Conservation (phyloP, 768 basidiomycete genomes). For the Boletus fagicola region DNA sequence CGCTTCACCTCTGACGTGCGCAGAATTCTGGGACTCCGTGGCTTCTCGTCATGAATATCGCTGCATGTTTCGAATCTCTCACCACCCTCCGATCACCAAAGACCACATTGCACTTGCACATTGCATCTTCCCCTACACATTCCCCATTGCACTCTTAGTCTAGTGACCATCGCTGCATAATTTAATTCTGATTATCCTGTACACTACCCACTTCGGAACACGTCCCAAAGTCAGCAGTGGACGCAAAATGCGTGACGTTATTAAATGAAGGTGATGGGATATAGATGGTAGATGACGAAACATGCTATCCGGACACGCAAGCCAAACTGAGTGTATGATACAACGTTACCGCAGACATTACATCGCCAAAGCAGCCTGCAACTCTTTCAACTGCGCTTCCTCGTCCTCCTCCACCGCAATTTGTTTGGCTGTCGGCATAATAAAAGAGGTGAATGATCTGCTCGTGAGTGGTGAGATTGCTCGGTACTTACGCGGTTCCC, state of each 20-base stretch:
- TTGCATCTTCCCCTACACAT: slow-evolving; percentile 23
- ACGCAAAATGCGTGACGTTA: slow-evolving; percentile 22
- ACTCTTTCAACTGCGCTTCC: slow-evolving; percentile 80
- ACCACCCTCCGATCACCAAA: slow-evolving; percentile 9
- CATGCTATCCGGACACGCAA: slow-evolving; percentile 17
- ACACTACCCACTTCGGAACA: slow-evolving; percentile 31
- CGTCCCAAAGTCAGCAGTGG: slow-evolving; percentile 22
- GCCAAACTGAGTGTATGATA: slow-evolving; percentile 9
- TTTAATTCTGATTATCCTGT: slow-evolving; percentile 40
- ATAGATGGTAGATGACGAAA: slow-evolving; percentile 33
- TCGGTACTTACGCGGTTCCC: slow-evolving; percentile 48
- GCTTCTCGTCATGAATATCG: slow-evolving; percentile 40
- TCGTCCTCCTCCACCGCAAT: slow-evolving; percentile 82
- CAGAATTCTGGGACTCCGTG: slow-evolving; percentile 77
- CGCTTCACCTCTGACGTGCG: slow-evolving; percentile 96
- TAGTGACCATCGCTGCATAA: slow-evolving; percentile 34
- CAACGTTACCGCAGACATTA: slow-evolving; percentile 34
- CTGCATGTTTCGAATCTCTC: slow-evolving; percentile 6
- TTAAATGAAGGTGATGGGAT: slow-evolving; percentile 34
- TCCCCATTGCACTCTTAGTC: slow-evolving; percentile 26
- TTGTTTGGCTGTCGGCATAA: slow-evolving; percentile 26
- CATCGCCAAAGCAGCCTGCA: slow-evolving; percentile 89
- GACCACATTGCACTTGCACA: slow-evolving; percentile 24
- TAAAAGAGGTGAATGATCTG: slow-evolving; percentile 4
- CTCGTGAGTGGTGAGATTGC: neutral